A percentile compares a stretch with the other conserved stretches of the same genome.
phyloP scores from a whole-genome alignment of 1,284 basidiomycete species.

The Blastosporella zonata region DNA sequence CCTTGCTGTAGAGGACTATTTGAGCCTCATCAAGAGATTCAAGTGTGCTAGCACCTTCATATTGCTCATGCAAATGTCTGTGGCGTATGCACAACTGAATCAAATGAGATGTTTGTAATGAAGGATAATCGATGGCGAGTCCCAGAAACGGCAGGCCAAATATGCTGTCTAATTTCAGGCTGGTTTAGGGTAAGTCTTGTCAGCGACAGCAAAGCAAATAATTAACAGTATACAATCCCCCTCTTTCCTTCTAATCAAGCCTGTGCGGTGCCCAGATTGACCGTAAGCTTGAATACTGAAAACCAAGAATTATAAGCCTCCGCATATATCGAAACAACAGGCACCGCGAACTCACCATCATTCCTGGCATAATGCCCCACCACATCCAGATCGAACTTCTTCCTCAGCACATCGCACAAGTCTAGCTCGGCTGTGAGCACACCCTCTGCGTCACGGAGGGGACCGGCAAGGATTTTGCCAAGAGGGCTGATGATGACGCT shows the following conservation, averaged over 20 bases:
- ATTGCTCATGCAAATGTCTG: too few relatives aligned
- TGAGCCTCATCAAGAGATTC: too few relatives aligned
- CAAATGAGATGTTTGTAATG: too few relatives aligned
- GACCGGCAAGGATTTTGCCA: conserved; percentile 68
- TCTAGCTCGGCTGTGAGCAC: conserved; percentile 66
- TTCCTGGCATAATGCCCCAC: conserved; percentile 68
- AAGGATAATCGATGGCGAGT: too few relatives aligned
- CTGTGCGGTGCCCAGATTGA: not conserved
- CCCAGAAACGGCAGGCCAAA: too few relatives aligned
- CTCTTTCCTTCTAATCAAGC: not conserved
- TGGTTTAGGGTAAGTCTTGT: too few relatives aligned
- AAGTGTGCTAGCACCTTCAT: too few relatives aligned
- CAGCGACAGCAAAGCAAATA: too few relatives aligned
- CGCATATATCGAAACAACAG: not conserved
- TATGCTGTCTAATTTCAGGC: too few relatives aligned
- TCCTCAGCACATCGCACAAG: conserved; percentile 56
- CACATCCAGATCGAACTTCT: conserved; percentile 72
- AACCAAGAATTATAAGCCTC: not conserved
- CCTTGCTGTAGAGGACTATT: conserved; percentile 11
- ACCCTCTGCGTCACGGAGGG: conserved; percentile 57
- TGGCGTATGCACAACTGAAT: too few relatives aligned
- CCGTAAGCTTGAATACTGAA: conserved; percentile 14
- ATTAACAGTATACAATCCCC: too few relatives aligned
- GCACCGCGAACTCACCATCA: conserved; percentile 43
- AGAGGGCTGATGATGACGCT: conserved; percentile 68